Base-by-base conservation (phyloP, 2,329 filamentous ascomycete species). In the Colletotrichum filicis region DNA sequence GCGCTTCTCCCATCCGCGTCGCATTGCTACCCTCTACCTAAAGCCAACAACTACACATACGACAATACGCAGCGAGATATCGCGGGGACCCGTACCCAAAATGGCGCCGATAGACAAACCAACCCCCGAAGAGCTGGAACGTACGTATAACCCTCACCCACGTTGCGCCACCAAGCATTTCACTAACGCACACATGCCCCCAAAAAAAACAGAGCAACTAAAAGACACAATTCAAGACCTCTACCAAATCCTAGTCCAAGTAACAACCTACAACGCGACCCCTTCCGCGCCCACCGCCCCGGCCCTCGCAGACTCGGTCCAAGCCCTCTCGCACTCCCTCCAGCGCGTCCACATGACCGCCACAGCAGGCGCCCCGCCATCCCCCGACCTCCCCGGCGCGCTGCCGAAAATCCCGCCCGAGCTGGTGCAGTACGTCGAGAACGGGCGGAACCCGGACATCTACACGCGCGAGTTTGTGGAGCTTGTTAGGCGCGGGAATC, bases 401-500 rank as follows among this genome's bases (percentile, higher is more conserved):
- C 85, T 91, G 53, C 89, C 89, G 5, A 82, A 80, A 37, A 86
- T 92, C 26, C 91, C 91, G 2, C 88, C 87, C 64, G 91, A 92
- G 78, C 87, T 93, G 14, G 86, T 93, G 73, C 85, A 90, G 78
- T 93, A 93, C 83, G 91, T 93, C 77, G 91, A 93, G 80, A 89
- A 90, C 79, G 91, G 92, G 57, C 90, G 92, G 63, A 93, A 93
- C 84, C 92, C 92, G 2, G 92, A 93, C 82, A 93, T 93, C 77
- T 93, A 93, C 85, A 93, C 92, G 67, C 87, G 92, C 78, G 92
- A 93, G 84, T 93, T 93, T 78, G 91, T 93, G 78, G 92, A 93
- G 87, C 85, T 92, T 65, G 91, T 92, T 28, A 84, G 91, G 67
- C 85, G 91, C 59, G 86, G 88, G 53, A 93, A 93, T 83, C 92